Base-by-base conservation (phyloP, 257 asterid genomes). In the Lycium barbarum region DNA sequence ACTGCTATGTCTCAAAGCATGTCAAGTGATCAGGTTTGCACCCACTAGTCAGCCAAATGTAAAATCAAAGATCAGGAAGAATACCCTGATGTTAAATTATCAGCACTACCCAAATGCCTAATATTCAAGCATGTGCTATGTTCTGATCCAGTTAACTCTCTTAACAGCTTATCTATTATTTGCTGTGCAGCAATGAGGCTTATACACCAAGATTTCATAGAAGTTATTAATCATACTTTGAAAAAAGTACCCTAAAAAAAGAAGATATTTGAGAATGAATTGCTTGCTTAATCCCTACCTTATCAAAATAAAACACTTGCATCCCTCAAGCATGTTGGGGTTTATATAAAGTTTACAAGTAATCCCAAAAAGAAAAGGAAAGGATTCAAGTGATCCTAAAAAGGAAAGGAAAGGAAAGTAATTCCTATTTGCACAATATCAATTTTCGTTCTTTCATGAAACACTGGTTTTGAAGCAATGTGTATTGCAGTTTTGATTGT, bases 1-100 rank as follows among this genome's bases (percentile, higher is more conserved):
- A 73, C 35, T 45, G 7, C 26, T 80, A 58, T 54, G 71, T 76
- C 72, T 53, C 8, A n/a, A 84, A 55, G 33, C 17, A 15, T 86
- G 71, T 22, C 58, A 51, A 63, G 3, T 82, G 59, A 65, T 54
- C 65, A 62, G 61, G 74, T 51, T 38, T 12, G 47, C 20, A 82
- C 22, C 9, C 7, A 82, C 10, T 55, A 61, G 38, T 62, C 20
- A 17, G 35, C 65, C 73, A 66, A 63, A 3, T 86, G 79, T 65
- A 17, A 22, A 59, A 38, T 45, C 49, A 78, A 51, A 53, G 45
- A 63, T 73, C 3, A 12, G 20, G 36, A 73, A 47, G 79, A 17
- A 70, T 70, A 70, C 79, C 79, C 26, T 38, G 79, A 68, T 38
- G 15, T 70, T 7, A 70, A 54, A 70, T 70, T 38, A 70, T 20